Evolutionary conservation across 2,329 filamentous ascomycete species (phyloP), one percentile per base, ranked within the genome.

Genomic region (Dactylonectria macrodidyma): DNA sequence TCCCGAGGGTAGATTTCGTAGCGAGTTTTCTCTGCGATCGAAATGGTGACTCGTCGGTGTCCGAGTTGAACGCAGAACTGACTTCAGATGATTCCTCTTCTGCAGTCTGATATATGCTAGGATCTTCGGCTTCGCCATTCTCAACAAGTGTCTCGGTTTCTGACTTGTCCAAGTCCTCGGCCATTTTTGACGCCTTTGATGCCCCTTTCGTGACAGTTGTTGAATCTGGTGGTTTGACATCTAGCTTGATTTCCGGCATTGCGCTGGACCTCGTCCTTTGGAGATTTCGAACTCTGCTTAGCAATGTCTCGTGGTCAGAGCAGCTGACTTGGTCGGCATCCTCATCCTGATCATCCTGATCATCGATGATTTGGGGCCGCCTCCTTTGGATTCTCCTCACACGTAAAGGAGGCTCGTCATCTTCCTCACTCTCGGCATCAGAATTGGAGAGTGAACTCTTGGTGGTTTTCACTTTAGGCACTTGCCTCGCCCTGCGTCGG

Each of bases 31-130:
- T 64, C 19, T 24, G 41, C 10, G 63, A 51, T 9, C 56, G 62
- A 12, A 69, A 62, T 7, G 63, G 62, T 5, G 68, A 73, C 16
- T 71, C 54, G n/a, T 69, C 70, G 8, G 65, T 38, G 7, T 70
- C 68, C 33, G 59, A 65, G 10, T 76, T 70, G 3, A 72, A 73
- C 2, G 34, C 55, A 33, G 67, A 72, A n/a, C 59, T 62, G 7
- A 51, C 46, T 9, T 61, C 70, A 3, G 74, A 76, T 4, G 67
- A 69, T 41, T 69, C 58, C 2, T 75, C 72, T 47, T 74, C 71
- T 10, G 72, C 72, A 9, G 76, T 78, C 41, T 73, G 70, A 36
- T 75, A 78, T 9, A 73, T 16, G 56, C 73, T 77, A 22, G 68
- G 58, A 9, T 77, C 74, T 52, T 79, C 71, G 2, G 68, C 69